Percentiles rank a stretch among this genome's conserved stretches.
Evolutionary conservation across 768 basidiomycete genomes (phyloP).

Genomic region (Naematelia aurantialba): DNA sequence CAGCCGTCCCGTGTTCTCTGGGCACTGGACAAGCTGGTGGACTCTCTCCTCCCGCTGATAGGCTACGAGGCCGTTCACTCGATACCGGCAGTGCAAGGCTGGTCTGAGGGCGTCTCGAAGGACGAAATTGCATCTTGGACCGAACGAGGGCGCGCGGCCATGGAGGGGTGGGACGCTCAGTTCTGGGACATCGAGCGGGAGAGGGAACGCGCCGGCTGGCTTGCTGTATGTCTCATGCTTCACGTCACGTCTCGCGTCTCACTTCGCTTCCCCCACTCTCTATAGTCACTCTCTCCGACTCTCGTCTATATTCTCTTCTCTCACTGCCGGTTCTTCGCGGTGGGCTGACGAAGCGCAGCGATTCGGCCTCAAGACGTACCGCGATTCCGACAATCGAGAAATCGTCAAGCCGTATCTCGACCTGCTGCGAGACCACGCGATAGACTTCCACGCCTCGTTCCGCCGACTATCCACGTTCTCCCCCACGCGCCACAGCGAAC

Average conservation of each 20-base stretch:
- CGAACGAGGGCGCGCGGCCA: constrained; percentile 62
- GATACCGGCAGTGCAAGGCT: constrained; percentile 54
- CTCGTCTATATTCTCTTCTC: no score
- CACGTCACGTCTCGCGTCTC: background rate
- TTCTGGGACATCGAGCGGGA: constrained; percentile 59
- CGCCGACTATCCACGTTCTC: constrained; percentile 66
- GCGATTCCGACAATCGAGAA: constrained; percentile 59
- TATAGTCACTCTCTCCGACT: no score
- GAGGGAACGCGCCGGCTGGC: constrained; percentile 52
- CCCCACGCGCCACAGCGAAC: constrained; percentile 45
- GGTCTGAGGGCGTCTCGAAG: constrained; percentile 67
- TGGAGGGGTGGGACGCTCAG: constrained; percentile 61
- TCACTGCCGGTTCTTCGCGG: no score
- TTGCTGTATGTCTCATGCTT: constrained; percentile 57
- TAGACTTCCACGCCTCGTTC: constrained; percentile 90
- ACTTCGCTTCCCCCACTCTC: no score
- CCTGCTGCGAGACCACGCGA: constrained; percentile 64
- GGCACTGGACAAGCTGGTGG: constrained; percentile 64
- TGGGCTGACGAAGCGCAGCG: constrained; percentile 55
- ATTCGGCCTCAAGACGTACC: constrained; percentile 65
- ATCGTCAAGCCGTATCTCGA: constrained; percentile 69
- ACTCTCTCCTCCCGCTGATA: constrained; percentile 73
- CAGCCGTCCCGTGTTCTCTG: constrained; percentile 58
- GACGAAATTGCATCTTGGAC: constrained; percentile 58
- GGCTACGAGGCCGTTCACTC: constrained; percentile 68